Evolutionary conservation across 352 stramenopile species (phyloP), one percentile per base, ranked within the genome.

Genomic region (Globisporangium mamillatum): DNA sequence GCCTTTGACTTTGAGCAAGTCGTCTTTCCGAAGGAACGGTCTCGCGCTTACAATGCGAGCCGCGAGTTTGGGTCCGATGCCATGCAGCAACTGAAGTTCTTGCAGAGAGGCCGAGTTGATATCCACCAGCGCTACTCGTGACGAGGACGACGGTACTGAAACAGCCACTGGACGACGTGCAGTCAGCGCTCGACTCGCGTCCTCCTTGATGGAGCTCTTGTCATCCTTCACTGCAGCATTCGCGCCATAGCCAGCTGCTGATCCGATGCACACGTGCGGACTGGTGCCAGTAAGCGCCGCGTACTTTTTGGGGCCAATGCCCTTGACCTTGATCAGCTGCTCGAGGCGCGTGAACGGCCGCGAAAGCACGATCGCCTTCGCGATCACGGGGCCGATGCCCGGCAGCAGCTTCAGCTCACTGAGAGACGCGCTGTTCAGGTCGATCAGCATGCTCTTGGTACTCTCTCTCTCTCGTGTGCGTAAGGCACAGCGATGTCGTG

Each of bases 11-110:
- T 66, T 72, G 61, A 86, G 59, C 16, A 92, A 52, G 44, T 89
- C 82, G 54, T 87, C 76, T 16, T 78, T 80, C 1, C 76, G 67
- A 12, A 70, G 44, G 63, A 90, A 91, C 1, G 84, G 84, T 29
- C 84, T 74, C 1, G 68, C 69, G 0, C 75, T 62, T 6, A 87
- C 46, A 56, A 91, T 93, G 1, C 71, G 72, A 61, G 80, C 59
- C 5, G 81, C 82, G 9, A 81, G 60, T 18, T 59, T 63, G 0
- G 71, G 72, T 5, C 80, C 80, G 22, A 93, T 70, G 4, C 78
- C 82, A 16, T 68, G 74, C 0, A 93, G 67, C 12, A 60, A 60
- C 60, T 73, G 38, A 5, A 93, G 67, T 61, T 87, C 72, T 4
- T n/a, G 55, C 7, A 68, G 46, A 14, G 71, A 78, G 12, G 81